Evolutionary conservation across 1,139 yeast species (phyloP).

Genomic region (Yamadazyma siamensis): DNA sequence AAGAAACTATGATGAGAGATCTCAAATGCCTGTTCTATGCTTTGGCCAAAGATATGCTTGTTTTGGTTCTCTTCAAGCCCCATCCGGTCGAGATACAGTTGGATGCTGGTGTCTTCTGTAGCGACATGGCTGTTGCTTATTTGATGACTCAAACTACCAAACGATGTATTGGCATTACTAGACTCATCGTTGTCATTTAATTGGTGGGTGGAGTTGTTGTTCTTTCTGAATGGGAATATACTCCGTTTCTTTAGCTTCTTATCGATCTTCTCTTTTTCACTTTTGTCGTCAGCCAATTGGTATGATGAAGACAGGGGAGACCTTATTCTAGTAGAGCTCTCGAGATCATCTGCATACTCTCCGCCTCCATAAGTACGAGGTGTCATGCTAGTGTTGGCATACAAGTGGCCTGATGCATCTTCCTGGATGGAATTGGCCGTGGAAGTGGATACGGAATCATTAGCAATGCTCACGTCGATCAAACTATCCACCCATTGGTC

Average conservation of each 20-base stretch:
- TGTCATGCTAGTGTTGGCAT: too few species aligned
- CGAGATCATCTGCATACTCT: constrained; percentile 13
- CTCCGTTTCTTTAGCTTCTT: constrained; percentile 54
- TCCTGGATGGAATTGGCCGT: constrained; percentile 6
- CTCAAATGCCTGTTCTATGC: constrained; percentile 50
- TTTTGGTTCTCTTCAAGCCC: constrained; percentile 34
- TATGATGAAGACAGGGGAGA: constrained; percentile 10
- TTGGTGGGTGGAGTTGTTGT: constrained; percentile 8
- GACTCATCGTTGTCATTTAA: neutral
- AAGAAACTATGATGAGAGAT: constrained; percentile 46
- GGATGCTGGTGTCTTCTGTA: constrained; percentile 22
- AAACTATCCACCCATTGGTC: constrained; percentile 72
- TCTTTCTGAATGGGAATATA: constrained; percentile 55
- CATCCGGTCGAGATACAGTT: constrained; percentile 37
- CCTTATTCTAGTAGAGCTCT: constrained; percentile 5
- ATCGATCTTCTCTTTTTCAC: constrained; percentile 23
- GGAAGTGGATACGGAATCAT: constrained; percentile 7
- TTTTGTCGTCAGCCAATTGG: constrained; percentile 1
- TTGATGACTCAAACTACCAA: constrained; percentile 4
- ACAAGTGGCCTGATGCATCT: neutral
- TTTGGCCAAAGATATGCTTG: constrained; percentile 61
- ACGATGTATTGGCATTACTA: constrained; percentile 1
- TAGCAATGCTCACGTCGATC: constrained; percentile 35
- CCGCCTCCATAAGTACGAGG: neutral
- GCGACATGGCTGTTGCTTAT: constrained; percentile 1